These are phyloP conservation scores for Achaetomium macrosporum DNA, from an alignment of 2,329 filamentous ascomycete species.

Conservation along the genomic window DNA sequence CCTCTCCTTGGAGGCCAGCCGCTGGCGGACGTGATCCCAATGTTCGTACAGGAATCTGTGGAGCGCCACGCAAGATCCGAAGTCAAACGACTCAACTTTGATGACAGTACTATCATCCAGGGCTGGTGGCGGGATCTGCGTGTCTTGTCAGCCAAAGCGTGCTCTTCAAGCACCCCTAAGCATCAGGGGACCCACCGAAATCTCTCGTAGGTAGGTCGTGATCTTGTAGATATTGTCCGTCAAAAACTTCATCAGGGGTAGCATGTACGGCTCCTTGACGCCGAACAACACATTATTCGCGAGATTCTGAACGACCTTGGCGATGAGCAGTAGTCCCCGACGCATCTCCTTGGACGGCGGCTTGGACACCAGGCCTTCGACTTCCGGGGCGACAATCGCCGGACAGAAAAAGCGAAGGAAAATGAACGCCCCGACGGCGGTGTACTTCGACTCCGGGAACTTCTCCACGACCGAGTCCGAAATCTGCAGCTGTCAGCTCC, in stretches of 20 bases:
- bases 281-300: slow-evolving; percentile 68
- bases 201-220: slow-evolving; percentile 60
- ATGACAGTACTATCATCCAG: slow-evolving; percentile 32
- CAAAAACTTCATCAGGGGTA: slow-evolving; percentile 62
- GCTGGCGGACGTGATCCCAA: slow-evolving; percentile 64
- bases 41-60: slow-evolving; percentile 67
- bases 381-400: slow-evolving; percentile 64
- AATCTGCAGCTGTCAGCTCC: slow-evolving; percentile 34
- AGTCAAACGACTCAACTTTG: slow-evolving; percentile 54
- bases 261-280: slow-evolving; percentile 68
- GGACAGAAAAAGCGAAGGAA: slow-evolving; percentile 69
- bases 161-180: neutral
- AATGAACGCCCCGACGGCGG: slow-evolving; percentile 64
- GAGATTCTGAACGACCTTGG: slow-evolving; percentile 65
- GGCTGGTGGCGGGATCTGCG: slow-evolving; percentile 43
- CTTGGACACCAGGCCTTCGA: slow-evolving; percentile 56
- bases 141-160: slow-evolving; percentile 14
- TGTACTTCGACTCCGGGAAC: slow-evolving; percentile 66
- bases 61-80: slow-evolving; percentile 63
- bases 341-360: slow-evolving; percentile 64
- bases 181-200: slow-evolving; percentile 47
- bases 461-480: slow-evolving; percentile 56
- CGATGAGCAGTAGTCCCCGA: slow-evolving; percentile 60
- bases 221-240: slow-evolving; percentile 63
- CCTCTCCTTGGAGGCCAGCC: slow-evolving; percentile 54